Conservation (phyloP, 768 basidiomycete genomes). For the Tricholoma hemisulphureum region DNA sequence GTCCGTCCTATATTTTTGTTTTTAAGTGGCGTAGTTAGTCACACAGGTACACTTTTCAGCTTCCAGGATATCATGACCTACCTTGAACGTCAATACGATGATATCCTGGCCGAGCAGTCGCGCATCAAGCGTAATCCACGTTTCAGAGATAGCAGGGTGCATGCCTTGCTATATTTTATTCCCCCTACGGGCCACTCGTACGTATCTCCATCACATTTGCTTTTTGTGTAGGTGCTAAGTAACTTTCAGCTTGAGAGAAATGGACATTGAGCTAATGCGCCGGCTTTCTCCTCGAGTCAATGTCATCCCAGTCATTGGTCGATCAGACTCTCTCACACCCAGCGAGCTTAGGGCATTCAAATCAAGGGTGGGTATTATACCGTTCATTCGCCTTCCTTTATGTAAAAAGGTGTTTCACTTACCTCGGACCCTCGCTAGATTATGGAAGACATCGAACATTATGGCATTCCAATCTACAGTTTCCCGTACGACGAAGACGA, state of each 20-base stretch:
- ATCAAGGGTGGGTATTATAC: slow-evolving; percentile 51
- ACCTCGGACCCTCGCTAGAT: slow-evolving; percentile 46
- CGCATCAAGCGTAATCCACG: slow-evolving; percentile 92
- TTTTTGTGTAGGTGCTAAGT: slow-evolving; percentile 3
- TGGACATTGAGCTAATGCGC: slow-evolving; percentile 92
- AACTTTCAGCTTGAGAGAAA: slow-evolving; percentile 66
- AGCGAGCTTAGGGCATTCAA: slow-evolving; percentile 82
- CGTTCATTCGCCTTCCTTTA: slow-evolving; percentile 10
- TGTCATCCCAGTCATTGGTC: slow-evolving; percentile 89
- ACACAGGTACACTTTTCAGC: slow-evolving; percentile 34
- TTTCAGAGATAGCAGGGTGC: slow-evolving; percentile 87
- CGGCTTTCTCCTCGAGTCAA: slow-evolving; percentile 88
- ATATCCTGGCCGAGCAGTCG: slow-evolving; percentile 83
- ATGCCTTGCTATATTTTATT: slow-evolving; percentile 88
- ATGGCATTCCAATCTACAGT: slow-evolving; percentile 89
- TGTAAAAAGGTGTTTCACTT: slow-evolving; percentile 2
- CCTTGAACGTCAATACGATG: slow-evolving; percentile 90
- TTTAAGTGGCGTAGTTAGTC: slow-evolving; percentile 7
- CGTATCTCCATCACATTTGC: slow-evolving; percentile 27
- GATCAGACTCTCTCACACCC: slow-evolving; percentile 83
- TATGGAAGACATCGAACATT: slow-evolving; percentile 91
- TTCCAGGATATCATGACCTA: slow-evolving; percentile 87
- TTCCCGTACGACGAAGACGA: slow-evolving; percentile 94
- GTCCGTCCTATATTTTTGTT: slow-evolving; percentile 42
- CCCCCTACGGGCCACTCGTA: slow-evolving; percentile 85